Conservation (phyloP, 306 rosid genomes). For the Dalbergia oliveri region DNA sequence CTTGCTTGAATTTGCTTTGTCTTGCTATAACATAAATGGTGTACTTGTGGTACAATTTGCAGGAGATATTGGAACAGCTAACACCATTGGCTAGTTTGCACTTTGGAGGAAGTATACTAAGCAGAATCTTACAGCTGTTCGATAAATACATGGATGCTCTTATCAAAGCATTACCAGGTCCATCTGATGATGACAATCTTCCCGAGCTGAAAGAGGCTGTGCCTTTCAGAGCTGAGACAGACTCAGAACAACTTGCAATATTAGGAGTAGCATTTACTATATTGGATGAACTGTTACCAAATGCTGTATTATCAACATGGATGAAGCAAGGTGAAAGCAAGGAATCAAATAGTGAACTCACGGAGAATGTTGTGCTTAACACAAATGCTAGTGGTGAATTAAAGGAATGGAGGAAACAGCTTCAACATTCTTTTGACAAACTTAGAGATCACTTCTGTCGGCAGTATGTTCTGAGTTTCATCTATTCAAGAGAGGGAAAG, state of each 20-base stretch:
- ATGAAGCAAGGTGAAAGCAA: constrained; percentile 62
- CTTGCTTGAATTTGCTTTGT: constrained; percentile 35
- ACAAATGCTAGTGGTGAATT: constrained; percentile 67
- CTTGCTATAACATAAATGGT: constrained; percentile 26
- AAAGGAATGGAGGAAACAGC: constrained; percentile 94
- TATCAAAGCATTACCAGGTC: constrained; percentile 81
- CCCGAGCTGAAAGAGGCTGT: constrained; percentile 77
- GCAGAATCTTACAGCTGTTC: constrained; percentile 75
- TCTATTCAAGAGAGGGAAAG: constrained; percentile 95
- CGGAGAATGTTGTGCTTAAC: constrained; percentile 60
- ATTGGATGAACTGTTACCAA: constrained; percentile 85
- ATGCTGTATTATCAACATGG: constrained; percentile 80
- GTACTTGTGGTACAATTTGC: constrained; percentile 49
- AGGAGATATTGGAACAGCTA: constrained; percentile 95
- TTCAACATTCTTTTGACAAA: constrained; percentile 94
- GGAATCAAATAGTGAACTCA: constrained; percentile 59
- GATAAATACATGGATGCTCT: constrained; percentile 91
- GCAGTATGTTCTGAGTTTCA: constrained; percentile 89
- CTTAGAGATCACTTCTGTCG: constrained; percentile 95
- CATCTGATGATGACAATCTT: constrained; percentile 92
- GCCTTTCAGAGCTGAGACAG: constrained; percentile 91
- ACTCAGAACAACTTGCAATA: constrained; percentile 91
- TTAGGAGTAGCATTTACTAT: constrained; percentile 90
- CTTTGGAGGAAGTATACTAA: constrained; percentile 84
- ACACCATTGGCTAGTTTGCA: constrained; percentile 71